Evolutionary conservation across 2,329 filamentous ascomycete genomes (phyloP).

Genomic region (Scortechinia acanthostroma): DNA sequence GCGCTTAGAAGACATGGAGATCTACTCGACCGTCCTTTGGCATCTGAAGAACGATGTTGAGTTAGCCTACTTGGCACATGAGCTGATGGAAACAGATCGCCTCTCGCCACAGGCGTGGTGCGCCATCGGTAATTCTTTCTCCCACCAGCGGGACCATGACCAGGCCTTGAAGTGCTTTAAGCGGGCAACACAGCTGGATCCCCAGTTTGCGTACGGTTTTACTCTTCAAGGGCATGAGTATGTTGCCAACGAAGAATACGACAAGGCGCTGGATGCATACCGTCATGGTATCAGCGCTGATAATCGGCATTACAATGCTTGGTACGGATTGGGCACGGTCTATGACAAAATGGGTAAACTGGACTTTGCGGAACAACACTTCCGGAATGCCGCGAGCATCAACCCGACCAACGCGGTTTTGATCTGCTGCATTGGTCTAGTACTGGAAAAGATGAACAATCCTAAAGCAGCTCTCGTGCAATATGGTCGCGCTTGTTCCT

Average conservation of each 20-base stretch:
- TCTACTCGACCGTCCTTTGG: constrained; percentile 99
- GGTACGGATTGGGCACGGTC: constrained; percentile 79
- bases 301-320: constrained; percentile 91
- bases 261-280: constrained; percentile 85
- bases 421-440: constrained; percentile 83
- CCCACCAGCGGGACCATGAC: constrained; percentile 84
- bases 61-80: constrained; percentile 84
- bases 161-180: constrained; percentile 92
- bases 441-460: constrained; percentile 83
- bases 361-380: constrained; percentile 86
- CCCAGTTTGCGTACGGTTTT: constrained; percentile 88
- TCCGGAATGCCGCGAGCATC: constrained; percentile 77
- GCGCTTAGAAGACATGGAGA: constrained; percentile 87
- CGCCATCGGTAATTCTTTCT: constrained; percentile 89
- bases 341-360: constrained; percentile 87
- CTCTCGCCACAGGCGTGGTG: constrained; percentile 94
- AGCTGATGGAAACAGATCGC: constrained; percentile 79
- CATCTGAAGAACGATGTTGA: constrained; percentile 88
- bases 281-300: constrained; percentile 80
- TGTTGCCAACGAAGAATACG: constrained; percentile 91
- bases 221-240: constrained; percentile 95
- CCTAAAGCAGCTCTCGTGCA: constrained; percentile 71
- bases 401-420: constrained; percentile 91
- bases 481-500: constrained; percentile 74
- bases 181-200: constrained; percentile 81